A percentile compares a stretch with the other conserved stretches of the same genome.
These are phyloP conservation scores for Pythium vanterpoolii DNA, from an alignment of 352 stramenopile genomes.

Conservation along the genomic window DNA sequence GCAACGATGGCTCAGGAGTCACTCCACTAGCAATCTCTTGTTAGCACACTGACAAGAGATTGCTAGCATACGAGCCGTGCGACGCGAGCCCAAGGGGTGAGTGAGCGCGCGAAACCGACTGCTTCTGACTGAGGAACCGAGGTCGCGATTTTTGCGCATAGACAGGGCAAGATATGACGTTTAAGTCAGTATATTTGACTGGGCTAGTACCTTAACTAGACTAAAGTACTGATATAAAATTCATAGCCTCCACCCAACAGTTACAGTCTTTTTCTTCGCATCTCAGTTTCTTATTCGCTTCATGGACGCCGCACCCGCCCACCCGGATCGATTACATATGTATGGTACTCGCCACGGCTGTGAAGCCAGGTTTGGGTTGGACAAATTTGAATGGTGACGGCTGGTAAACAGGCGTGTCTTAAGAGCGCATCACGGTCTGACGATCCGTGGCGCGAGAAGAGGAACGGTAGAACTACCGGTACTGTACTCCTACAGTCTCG, in stretches of 20 bases:
- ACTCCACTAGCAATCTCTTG: no score
- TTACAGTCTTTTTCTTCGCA: background rate
- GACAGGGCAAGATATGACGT: background rate
- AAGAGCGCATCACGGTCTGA: no score
- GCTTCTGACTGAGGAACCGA: no score
- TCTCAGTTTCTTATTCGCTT: constrained; percentile 1
- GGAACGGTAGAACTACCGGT: no score
- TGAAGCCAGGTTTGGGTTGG: no score
- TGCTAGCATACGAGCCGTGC: background rate
- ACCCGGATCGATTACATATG: background rate
- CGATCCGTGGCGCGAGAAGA: no score
- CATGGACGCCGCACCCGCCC: background rate
- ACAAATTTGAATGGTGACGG: no score
- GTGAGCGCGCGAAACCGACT: background rate
- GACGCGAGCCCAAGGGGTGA: background rate
- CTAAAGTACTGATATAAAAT: background rate
- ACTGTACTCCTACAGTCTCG: no score
- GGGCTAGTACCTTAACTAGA: no score
- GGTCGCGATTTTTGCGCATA: background rate
- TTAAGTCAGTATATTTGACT: background rate
- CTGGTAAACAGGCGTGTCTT: no score
- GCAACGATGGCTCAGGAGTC: no score
- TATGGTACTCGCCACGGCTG: background rate
- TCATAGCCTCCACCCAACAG: background rate
- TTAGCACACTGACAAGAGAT: no score